These are phyloP conservation scores for Globisporangium polare DNA, from an alignment of 352 stramenopile genomes.

Conservation along the genomic window DNA sequence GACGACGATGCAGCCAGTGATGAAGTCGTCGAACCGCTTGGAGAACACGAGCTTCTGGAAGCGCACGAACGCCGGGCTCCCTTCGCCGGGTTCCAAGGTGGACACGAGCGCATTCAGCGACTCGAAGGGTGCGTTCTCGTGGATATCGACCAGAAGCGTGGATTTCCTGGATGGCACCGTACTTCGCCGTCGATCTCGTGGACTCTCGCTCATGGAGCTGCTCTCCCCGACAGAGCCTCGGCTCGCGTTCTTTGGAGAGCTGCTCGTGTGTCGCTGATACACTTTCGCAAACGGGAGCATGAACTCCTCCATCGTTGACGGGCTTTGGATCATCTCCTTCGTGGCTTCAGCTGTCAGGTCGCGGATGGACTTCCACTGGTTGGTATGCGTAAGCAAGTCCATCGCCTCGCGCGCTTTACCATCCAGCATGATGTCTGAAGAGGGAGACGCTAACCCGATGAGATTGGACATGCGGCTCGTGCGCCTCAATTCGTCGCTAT, in stretches of 20 bases:
- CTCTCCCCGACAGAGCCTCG: conserved; percentile 4
- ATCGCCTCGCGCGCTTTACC: conserved; percentile 16
- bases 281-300: conserved; percentile 26
- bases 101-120: conserved; percentile 14
- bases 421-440: conserved; percentile 16
- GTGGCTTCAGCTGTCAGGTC: conserved; percentile 65
- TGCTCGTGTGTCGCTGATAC: conserved; percentile 15
- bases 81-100: background rate
- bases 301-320: conserved; percentile 34
- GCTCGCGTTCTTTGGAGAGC: conserved; percentile 5
- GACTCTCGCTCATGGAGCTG: conserved; percentile 5
- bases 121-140: conserved; percentile 12
- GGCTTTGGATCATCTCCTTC: conserved; percentile 49
- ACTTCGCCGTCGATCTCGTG: conserved; percentile 3
- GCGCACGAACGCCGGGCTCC: conserved; percentile 2
- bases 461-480: conserved; percentile 7
- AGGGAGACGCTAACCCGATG: background rate
- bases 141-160: conserved; percentile 20
- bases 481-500: background rate
- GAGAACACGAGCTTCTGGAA: conserved; percentile 60
- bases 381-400: conserved; percentile 28
- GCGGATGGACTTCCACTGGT: conserved; percentile 46
- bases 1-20: conserved; percentile 60
- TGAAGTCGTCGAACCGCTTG: conserved; percentile 69
- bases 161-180: conserved; percentile 1